phyloP scores from a whole-genome alignment of 371 early-diverging fungal genomes.

The Chytridium lagenaria region DNA sequence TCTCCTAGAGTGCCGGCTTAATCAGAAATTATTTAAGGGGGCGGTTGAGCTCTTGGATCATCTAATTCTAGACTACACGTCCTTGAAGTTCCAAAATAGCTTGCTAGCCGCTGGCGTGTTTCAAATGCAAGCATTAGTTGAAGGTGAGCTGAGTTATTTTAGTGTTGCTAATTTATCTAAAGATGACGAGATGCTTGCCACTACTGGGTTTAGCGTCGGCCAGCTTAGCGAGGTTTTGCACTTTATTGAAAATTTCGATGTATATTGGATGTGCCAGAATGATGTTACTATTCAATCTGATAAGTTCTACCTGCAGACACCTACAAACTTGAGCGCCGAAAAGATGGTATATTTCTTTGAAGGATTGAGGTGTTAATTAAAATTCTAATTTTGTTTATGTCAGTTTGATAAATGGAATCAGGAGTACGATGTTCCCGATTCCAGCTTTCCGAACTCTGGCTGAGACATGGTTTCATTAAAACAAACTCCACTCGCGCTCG shows the following conservation, averaged over 20 bases:
- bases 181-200: constrained; percentile 1
- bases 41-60: constrained; percentile 10
- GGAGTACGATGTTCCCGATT: no score
- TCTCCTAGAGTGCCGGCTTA: neutral
- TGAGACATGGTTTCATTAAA: no score
- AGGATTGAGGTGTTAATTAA: neutral
- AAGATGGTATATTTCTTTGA: neutral
- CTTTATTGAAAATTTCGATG: constrained; percentile 6
- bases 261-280: neutral
- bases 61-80: neutral
- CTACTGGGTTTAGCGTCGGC: neutral
- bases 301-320: constrained; percentile 7
- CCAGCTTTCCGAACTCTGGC: no score
- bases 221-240: neutral
- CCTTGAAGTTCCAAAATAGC: constrained; percentile 3
- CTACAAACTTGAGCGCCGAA: neutral
- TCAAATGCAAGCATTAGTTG: neutral
- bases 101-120: constrained; percentile 17
- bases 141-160: neutral
- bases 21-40: neutral
- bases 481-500: no score
- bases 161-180: neutral
- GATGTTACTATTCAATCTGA: neutral
- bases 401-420: no score
- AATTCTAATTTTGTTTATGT: constrained; percentile 11